phyloP scores from a whole-genome alignment of 495 filamentous ascomycete species.

The Viridothelium virens region DNA sequence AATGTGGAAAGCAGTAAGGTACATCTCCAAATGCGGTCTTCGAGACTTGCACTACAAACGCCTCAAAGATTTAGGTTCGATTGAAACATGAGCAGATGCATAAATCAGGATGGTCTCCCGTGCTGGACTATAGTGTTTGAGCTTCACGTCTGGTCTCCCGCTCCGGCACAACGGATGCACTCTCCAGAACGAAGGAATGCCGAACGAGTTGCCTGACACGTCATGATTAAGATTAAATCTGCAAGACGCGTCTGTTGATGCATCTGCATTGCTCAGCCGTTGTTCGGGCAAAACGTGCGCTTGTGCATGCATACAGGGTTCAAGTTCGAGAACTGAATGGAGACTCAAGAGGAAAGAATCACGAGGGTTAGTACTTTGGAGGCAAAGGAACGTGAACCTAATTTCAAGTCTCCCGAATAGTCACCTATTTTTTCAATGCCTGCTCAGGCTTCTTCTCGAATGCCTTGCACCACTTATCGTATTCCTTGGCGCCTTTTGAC shows the following conservation, averaged over 20 bases:
- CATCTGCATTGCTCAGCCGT: too few relatives aligned
- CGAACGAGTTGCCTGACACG: background rate
- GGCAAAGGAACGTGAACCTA: background rate
- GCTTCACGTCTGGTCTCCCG: too few relatives aligned
- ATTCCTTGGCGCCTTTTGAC: constrained; percentile 36
- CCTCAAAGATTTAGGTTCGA: background rate
- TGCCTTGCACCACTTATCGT: constrained; percentile 34
- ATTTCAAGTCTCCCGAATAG: background rate
- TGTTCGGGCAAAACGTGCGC: too few relatives aligned
- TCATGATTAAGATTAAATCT: background rate
- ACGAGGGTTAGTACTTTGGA: background rate
- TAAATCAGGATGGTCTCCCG: background rate
- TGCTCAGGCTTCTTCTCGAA: constrained; percentile 36
- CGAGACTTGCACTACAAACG: background rate
- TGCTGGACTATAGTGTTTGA: background rate
- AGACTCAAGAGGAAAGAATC: background rate
- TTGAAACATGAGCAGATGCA: background rate
- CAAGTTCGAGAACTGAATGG: too few relatives aligned
- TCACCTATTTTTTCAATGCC: constrained; percentile 31
- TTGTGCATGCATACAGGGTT: too few relatives aligned
- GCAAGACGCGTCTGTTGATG: background rate
- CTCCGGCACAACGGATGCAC: constrained; percentile 1
- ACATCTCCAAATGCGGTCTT: background rate
- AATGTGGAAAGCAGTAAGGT: background rate
- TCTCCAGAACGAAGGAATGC: background rate